phyloP scores from a whole-genome alignment of 352 stramenopile genomes.

The Phytophthora podocarpi region DNA sequence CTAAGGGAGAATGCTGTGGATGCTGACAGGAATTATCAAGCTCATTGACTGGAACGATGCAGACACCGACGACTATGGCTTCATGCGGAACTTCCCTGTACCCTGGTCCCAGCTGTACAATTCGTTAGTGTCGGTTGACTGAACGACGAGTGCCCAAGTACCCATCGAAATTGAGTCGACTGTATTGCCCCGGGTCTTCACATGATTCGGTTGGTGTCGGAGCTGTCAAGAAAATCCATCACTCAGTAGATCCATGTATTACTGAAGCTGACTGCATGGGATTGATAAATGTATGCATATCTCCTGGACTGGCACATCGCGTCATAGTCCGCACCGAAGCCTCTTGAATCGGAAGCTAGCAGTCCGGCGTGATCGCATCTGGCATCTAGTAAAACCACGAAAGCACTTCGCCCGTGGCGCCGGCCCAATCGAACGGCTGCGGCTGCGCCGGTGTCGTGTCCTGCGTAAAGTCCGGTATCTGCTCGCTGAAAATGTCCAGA shows the following conservation, averaged over 20 bases:
- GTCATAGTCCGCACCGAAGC: conserved; percentile 10
- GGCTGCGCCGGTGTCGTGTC: conserved; percentile 12
- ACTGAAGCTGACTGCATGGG: conserved; percentile 12
- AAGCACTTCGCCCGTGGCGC: conserved; percentile 34
- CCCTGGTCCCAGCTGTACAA: no score
- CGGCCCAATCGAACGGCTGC: conserved; percentile 25
- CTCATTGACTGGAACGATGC: no score
- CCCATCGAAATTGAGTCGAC: no score
- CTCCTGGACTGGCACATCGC: conserved; percentile 11
- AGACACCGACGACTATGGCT: no score
- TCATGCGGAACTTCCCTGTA: no score
- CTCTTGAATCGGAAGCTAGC: conserved; percentile 5
- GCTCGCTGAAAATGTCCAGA: conserved; percentile 36
- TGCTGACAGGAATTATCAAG: no score
- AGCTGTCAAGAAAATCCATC: no score
- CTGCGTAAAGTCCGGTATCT: conserved; percentile 38
- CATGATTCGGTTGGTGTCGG: no score
- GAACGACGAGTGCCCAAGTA: no score
- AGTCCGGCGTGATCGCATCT: not conserved
- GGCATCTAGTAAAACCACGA: conserved; percentile 43
- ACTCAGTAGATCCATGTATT: conserved; percentile 33
- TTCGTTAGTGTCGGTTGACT: no score
- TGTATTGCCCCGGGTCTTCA: no score
- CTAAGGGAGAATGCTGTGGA: no score
- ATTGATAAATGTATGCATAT: conserved; percentile 22